phyloP scores from a whole-genome alignment of 805 yeast species.

The Jamesozyma jinghongensis region DNA sequence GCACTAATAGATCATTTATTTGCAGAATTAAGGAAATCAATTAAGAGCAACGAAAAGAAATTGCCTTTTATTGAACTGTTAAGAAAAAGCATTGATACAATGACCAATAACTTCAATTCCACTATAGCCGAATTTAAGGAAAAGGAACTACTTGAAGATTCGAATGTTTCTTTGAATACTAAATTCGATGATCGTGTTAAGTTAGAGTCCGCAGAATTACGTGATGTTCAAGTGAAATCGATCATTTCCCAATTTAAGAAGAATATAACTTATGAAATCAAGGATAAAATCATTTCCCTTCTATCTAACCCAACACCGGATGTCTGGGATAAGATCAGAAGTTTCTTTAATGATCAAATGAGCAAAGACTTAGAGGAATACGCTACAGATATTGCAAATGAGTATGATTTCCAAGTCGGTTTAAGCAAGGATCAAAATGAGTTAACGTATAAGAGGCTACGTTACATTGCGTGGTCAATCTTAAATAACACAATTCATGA shows the following conservation, averaged over 20 bases:
- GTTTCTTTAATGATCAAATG: conserved; percentile 34
- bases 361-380: conserved; percentile 27
- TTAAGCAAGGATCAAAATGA: conserved; percentile 36
- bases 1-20: conserved; percentile 32
- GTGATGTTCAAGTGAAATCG: conserved; percentile 34
- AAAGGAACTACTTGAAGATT: conserved; percentile 2
- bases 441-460: conserved; percentile 36
- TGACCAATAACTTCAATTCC: background rate
- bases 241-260: conserved; percentile 39
- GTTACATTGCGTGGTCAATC: conserved; percentile 53
- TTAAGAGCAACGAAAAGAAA: conserved; percentile 25
- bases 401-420: conserved; percentile 61
- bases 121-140: conserved; percentile 15
- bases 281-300: conserved; percentile 41
- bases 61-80: conserved; percentile 16
- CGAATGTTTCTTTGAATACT: background rate
- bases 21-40: conserved; percentile 19
- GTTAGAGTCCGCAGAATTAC: conserved; percentile 27
- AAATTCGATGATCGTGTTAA: conserved; percentile 19
- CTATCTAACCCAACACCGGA: conserved; percentile 41
- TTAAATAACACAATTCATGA: conserved; percentile 53
- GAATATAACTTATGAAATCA: conserved; percentile 38
- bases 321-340: conserved; percentile 54
- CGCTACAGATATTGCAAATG: conserved; percentile 15
- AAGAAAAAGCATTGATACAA: background rate